Base-by-base conservation (phyloP, 495 filamentous ascomycete genomes). In the Bacidia rubella region DNA sequence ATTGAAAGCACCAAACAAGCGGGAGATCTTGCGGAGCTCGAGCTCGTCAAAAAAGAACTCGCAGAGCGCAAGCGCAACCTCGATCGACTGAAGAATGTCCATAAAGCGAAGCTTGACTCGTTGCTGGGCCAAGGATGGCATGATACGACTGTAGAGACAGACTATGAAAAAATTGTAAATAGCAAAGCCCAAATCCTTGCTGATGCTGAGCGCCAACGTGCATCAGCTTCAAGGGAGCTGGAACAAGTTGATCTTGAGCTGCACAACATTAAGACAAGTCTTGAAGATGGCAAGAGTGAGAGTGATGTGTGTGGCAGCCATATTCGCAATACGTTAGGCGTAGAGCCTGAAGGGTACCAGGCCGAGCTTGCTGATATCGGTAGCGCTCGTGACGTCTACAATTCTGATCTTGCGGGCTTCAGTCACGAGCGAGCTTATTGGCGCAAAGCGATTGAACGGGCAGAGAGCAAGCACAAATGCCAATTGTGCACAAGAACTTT, bases 1-100 rank as follows among this genome's bases (percentile, higher is more conserved):
- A 72, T 87, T 29, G 81, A 90, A 55, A 85, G 80, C 54, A 92
- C 85, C 0, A 76, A 80, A 53, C 78, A 86, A 56, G 87, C 86
- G 26, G 74, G 79, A 2, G 86, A 88, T 44, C 71, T 87, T 27
- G 93, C 90, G 35, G 78, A 81, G 49, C 70, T 97, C 5, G 84
- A 89, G 45, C 75, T 86, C 57, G 70, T 86, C 12, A 85, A 83
- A 57, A 86, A 87, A 52, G 81, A 93, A 56, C 62, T 84, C 19
- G 81, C 80, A 49, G 82, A 86, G 41, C 73, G 80, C 21, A 74
- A 82, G 62, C 76, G 75, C 20, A 82, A 83, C 38, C 67, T 95
- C 2, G 74, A 85, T 15, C 90, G 86, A 1, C 78, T 96, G 74
- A 80, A 70, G 50, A 78, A 71, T 20, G 85, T 86, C 0, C 85